Conservation (phyloP, 2,329 filamentous ascomycete species). For the Hymenoscyphus albidus region DNA sequence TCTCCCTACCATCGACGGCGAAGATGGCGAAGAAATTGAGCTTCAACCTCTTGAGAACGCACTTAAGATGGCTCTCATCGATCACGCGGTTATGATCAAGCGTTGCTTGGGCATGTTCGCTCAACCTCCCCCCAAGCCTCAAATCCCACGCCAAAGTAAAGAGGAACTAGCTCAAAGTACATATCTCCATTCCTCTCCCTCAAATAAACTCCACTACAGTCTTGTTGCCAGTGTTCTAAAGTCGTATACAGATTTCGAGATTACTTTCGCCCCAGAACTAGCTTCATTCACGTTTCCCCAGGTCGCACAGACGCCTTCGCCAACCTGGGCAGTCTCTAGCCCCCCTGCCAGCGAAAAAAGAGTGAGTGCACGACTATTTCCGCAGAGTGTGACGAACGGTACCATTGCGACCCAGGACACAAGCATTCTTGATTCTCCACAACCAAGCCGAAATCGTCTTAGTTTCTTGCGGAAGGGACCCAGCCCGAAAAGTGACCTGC, state of each 20-base stretch:
- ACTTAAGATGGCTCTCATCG: conserved; percentile 78
- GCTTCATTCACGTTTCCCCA: conserved; percentile 55
- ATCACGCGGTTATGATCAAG: conserved; percentile 85
- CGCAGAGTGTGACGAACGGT: conserved; percentile 22
- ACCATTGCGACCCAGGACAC: conserved; percentile 28
- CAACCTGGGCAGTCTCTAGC: conserved; percentile 34
- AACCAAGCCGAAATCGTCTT: conserved; percentile 18
- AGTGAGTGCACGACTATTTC: conserved; percentile 11
- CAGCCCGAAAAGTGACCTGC: background rate
- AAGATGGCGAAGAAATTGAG: conserved; percentile 46
- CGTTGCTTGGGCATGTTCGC: conserved; percentile 70
- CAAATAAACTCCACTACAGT: conserved; percentile 10
- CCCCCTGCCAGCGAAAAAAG: conserved; percentile 16
- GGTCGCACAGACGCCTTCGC: conserved; percentile 40
- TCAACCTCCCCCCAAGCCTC: conserved; percentile 51
- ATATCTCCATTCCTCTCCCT: conserved; percentile 1
- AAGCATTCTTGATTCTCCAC: conserved; percentile 24
- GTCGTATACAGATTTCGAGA: conserved; percentile 51
- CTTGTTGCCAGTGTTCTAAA: conserved; percentile 19
- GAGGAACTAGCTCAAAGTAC: conserved; percentile 62
- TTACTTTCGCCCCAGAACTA: conserved; percentile 62
- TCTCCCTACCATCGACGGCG: conserved; percentile 49
- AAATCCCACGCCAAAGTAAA: conserved; percentile 48
- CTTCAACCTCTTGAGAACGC: conserved; percentile 66
- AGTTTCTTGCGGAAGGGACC: conserved; percentile 21